Base-by-base conservation (phyloP, 148 eudicot species). In the Amaranthus hypochondriacus region DNA sequence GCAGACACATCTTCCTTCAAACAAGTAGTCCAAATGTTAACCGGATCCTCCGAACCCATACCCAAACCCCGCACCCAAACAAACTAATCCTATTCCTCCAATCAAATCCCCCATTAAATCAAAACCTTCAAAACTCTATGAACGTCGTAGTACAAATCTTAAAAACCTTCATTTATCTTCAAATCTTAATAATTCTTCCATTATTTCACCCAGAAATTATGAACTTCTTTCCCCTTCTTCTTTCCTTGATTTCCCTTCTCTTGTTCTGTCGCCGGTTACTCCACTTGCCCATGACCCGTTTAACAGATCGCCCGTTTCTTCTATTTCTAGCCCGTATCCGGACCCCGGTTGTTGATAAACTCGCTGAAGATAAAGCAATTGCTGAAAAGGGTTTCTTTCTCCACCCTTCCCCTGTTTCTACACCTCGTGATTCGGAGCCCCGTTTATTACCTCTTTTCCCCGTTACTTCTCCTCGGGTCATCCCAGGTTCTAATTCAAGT, bases 1-100 rank as follows among this genome's bases (percentile, higher is more conserved):
- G 91, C 94, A 0, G 94, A 89, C 82, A 81, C 91, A 9, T 50
- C 85, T 62, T 86, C 91, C 75, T 89, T 89, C 88, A 89, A 89
- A 77, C 94, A 87, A 69, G 88, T 89, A 1, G 94, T 89, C 78
- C 94, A 89, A 66, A 84, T 86, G 88, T 84, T 89, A 11, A 89
- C 94, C 87, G 94, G 91, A 46, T 85, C 93, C 60, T 66, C 93
- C 71, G 80, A 48, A 13, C 18, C 91, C 61, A 73, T 83, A 60
- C 52, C 89, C 71, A 83, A 44, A 21, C 88, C n/a, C 76, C 63
- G 78, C 85, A 28, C 63, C 83, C 79, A 82, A 77, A 58, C 52
- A 60, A 5, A 77, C 53, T 6, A 81, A 80, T 61, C 83, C 87
- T 6, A 87, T 85, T 54, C 93, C 93, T 4, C 90, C 89, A 7